These are phyloP conservation scores for Panellus pusillus DNA, from an alignment of 768 basidiomycete species.

Conservation along the genomic window DNA sequence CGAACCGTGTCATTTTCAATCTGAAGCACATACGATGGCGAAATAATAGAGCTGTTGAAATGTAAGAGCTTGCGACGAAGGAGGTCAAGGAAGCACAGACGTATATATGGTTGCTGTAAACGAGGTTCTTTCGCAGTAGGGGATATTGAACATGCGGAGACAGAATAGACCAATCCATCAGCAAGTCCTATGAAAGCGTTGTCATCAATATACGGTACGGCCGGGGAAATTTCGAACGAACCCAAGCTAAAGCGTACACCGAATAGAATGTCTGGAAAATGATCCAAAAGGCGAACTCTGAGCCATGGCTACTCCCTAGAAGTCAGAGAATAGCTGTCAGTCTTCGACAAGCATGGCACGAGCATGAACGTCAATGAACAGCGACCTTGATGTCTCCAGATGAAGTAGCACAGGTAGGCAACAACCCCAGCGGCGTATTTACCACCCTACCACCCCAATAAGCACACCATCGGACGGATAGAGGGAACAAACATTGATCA, in stretches of 20 bases:
- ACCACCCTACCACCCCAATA: slow-evolving; percentile 57
- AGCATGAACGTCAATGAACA: neutral
- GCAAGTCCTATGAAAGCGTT: slow-evolving; percentile 57
- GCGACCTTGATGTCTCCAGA: slow-evolving; percentile 72
- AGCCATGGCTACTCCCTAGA: slow-evolving; percentile 8
- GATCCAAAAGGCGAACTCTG: slow-evolving; percentile 12
- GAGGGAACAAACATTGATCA: slow-evolving; percentile 70
- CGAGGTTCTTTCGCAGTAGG: slow-evolving; percentile 70
- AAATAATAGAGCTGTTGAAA: slow-evolving; percentile 69
- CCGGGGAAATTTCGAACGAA: neutral
- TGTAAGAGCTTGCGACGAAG: neutral
- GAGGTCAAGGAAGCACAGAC: slow-evolving; percentile 37
- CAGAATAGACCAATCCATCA: slow-evolving; percentile 92
- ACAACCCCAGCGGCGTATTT: slow-evolving; percentile 76
- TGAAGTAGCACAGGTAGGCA: slow-evolving; percentile 65
- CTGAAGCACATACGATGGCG: slow-evolving; percentile 55
- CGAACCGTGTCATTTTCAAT: neutral
- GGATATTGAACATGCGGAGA: slow-evolving; percentile 52
- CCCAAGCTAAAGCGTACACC: slow-evolving; percentile 5
- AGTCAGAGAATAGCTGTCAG: neutral
- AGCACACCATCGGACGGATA: neutral
- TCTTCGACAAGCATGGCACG: slow-evolving; percentile 17
- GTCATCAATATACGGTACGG: neutral
- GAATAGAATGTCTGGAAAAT: slow-evolving; percentile 17
- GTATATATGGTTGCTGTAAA: slow-evolving; percentile 64